phyloP scores from a whole-genome alignment of 225 moss, liverwort and hornwort species.

The Straminergon stramineum region DNA sequence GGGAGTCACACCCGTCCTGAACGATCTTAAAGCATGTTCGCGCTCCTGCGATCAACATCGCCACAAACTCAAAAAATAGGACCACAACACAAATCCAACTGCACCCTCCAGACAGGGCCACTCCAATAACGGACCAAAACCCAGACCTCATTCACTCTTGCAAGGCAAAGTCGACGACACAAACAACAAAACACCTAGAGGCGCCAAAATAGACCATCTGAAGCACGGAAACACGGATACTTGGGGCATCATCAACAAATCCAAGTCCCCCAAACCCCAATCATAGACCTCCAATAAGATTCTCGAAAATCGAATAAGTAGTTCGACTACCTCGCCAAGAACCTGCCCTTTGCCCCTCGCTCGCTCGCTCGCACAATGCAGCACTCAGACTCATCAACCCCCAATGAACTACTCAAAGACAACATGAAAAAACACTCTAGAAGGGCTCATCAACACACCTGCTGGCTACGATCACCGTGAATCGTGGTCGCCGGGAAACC shows the following conservation, averaged over 20 bases:
- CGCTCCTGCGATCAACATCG: slow-evolving; percentile 52
- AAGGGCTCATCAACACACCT: slow-evolving; percentile 14
- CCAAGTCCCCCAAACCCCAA: neutral
- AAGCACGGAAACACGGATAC: neutral
- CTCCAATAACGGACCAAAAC: neutral
- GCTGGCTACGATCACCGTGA: slow-evolving; percentile 88
- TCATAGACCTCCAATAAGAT: neutral
- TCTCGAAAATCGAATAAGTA: accelerated
- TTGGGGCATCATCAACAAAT: neutral
- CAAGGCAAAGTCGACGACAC: accelerated
- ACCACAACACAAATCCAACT: neutral
- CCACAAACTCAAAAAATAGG: neutral
- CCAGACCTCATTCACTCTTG: too few species aligned
- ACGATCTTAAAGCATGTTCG: slow-evolving; percentile 80
- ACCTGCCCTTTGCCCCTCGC: neutral
- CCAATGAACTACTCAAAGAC: too few species aligned
- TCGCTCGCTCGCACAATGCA: too few species aligned
- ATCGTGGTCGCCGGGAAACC: slow-evolving; percentile 96
- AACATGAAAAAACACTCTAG: accelerated
- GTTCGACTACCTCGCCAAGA: too few species aligned
- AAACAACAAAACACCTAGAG: neutral
- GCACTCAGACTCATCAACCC: neutral
- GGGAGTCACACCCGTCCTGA: slow-evolving; percentile 84
- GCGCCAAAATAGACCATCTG: neutral
- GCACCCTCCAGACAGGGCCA: neutral